Evolutionary conservation across 164 flowering plant species (phyloP), one percentile per base, ranked within the genome.

Genomic region (Protea cynaroides): DNA sequence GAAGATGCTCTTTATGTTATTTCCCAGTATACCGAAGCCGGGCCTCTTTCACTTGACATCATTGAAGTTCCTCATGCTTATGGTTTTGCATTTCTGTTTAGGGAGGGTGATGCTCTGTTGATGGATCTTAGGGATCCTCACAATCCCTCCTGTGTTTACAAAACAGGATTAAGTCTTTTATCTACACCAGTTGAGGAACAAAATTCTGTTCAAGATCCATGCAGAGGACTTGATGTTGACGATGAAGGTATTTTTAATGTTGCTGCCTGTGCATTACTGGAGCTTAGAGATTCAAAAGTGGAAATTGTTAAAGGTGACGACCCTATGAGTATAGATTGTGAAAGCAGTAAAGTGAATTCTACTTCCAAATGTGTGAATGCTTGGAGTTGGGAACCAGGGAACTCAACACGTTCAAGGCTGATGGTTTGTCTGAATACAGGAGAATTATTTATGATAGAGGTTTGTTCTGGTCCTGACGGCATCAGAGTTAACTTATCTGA

Each of bases 301-400:
- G 85, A 80, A 60, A 73, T 72, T 40, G 59, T 50, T 69, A 79
- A 75, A 70, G 74, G 66, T 66, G 81, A 80, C 69, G 97, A 91
- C 72, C 96, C 97, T 22, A 91, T 94, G 97, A 85, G 80, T 63
- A 82, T 94, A 69, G 99, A 91, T 69, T 40, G 68, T 70, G 88
- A 82, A 37, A 57, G 61, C 62, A 72, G 62, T 52, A 67, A 57
- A 71, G 46, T 56, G 37, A 72, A 68, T 62, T 47, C 77, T 59
- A 38, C 57, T 60, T 70, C 79, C 40, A 81, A 78, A 59, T 69
- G 72, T 75, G 79, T 86, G 8, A 85, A 92, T 70, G 85, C 96
- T 49, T 94, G 93, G 96, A 79, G 87, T 80, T 94, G 99, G 99
- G 96, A 84, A 68, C 93, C 93, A 22, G 74, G 71, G 65, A 71